phyloP scores from a whole-genome alignment of 2,329 filamentous ascomycete genomes.

The Xylariaceae sp. region DNA sequence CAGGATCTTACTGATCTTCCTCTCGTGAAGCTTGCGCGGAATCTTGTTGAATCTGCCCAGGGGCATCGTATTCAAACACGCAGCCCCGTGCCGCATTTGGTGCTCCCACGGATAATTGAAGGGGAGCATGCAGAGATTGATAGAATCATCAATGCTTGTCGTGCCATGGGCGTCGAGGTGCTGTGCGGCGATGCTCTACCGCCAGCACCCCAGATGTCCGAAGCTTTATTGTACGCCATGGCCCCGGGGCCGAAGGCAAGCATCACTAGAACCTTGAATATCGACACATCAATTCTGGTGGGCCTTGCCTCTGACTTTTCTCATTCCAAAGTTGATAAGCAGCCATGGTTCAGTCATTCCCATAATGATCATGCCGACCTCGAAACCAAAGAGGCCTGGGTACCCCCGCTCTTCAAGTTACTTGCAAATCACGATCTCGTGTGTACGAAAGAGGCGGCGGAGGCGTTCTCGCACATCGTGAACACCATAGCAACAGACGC shows the following conservation, averaged over 20 bases:
- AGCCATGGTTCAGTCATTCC: constrained; percentile 47
- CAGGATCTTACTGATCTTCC: constrained; percentile 23
- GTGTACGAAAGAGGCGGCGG: constrained; percentile 62
- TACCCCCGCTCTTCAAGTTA: constrained; percentile 59
- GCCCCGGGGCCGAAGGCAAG: constrained; percentile 21
- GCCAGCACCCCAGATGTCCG: constrained; percentile 15
- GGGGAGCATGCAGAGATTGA: constrained; percentile 22
- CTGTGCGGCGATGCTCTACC: constrained; percentile 18
- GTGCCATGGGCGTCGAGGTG: constrained; percentile 20
- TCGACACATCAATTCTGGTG: constrained; percentile 67
- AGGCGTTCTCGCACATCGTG: constrained; percentile 64
- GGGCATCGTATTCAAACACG: constrained; percentile 25
- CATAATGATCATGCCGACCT: constrained; percentile 62
- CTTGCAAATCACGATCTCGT: constrained; percentile 54
- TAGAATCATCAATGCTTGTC: constrained; percentile 21
- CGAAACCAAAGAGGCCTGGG: constrained; percentile 56
- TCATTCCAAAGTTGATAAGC: constrained; percentile 39
- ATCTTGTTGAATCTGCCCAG: constrained; percentile 18
- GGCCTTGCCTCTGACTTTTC: constrained; percentile 71
- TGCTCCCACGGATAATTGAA: constrained; percentile 25
- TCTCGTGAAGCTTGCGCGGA: constrained; percentile 24
- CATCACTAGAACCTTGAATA: constrained; percentile 40
- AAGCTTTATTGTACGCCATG: constrained; percentile 21
- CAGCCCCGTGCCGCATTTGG: constrained; percentile 17
- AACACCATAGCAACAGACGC: constrained; percentile 57